Conservation (phyloP, 768 basidiomycete genomes). For the Trichaptum fuscoviolaceum region DNA sequence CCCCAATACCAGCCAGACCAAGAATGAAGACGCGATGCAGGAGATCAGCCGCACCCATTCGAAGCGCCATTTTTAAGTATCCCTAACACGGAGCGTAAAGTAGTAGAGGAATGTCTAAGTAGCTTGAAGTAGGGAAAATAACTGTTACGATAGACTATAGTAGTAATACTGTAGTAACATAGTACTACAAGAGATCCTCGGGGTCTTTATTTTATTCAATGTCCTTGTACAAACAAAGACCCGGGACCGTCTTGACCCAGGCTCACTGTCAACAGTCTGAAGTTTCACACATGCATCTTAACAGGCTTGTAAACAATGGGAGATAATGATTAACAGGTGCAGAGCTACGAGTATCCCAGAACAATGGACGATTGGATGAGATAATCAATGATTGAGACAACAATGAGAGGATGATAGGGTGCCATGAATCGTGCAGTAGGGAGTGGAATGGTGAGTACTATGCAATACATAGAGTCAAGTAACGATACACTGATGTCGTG, state of each 20-base stretch:
- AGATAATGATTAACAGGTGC: neutral
- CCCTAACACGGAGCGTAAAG: no score
- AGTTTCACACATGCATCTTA: neutral
- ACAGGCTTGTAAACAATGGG: neutral
- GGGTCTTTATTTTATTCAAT: no score
- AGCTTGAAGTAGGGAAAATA: no score
- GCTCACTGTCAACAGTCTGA: neutral
- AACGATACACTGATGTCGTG: neutral
- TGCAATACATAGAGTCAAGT: neutral
- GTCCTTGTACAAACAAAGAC: no score
- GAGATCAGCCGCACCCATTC: constrained; percentile 36
- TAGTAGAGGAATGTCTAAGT: no score
- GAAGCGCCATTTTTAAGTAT: neutral
- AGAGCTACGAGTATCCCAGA: neutral
- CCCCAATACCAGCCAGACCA: constrained; percentile 45
- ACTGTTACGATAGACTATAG: no score
- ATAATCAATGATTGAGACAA: neutral
- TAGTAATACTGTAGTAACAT: no score
- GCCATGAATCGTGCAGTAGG: neutral
- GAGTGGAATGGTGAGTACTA: neutral
- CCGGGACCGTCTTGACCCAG: no score
- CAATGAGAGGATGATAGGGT: neutral
- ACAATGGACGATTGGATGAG: neutral
- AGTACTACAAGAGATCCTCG: no score
- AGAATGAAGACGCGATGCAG: constrained; percentile 52